phyloP scores from a whole-genome alignment of 352 stramenopile species.

The Pythium phragmitis region DNA sequence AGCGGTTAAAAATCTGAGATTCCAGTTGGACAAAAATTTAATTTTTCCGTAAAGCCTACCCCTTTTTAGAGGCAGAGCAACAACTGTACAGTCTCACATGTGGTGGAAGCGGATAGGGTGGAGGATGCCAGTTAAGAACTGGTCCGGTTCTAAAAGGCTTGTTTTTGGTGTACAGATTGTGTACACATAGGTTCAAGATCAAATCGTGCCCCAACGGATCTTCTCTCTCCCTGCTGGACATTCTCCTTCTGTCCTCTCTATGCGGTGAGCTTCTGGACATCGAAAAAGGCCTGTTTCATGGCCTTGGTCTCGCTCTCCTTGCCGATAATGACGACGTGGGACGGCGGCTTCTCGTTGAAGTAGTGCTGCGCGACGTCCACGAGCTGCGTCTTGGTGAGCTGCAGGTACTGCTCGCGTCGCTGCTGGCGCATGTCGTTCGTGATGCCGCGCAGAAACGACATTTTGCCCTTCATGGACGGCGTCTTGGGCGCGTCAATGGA shows the following conservation, averaged over 20 bases:
- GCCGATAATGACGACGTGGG: conserved; percentile 58
- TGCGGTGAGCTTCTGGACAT: conserved; percentile 20
- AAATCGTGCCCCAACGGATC: neutral
- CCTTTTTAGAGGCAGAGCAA: neutral
- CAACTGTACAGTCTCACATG: conserved; percentile 10
- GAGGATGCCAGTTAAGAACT: neutral
- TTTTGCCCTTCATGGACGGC: conserved; percentile 70
- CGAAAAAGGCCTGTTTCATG: conserved; percentile 25
- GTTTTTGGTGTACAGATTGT: neutral
- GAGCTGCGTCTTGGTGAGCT: conserved; percentile 41
- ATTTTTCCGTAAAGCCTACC: neutral
- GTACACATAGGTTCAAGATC: neutral
- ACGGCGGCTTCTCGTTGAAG: conserved; percentile 38
- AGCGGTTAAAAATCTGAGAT: neutral
- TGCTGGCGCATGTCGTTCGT: conserved; percentile 82
- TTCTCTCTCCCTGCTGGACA: neutral
- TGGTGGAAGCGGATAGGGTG: neutral
- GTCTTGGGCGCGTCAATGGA: conserved; percentile 77
- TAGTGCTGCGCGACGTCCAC: conserved; percentile 57
- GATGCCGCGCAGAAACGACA: conserved; percentile 76
- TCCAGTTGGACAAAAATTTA: neutral
- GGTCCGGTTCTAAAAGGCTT: neutral
- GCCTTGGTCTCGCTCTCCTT: conserved; percentile 40
- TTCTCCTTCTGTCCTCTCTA: too few relatives aligned
- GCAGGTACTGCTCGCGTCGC: conserved; percentile 67